These are phyloP conservation scores for Ceratobasidium theobromae DNA, from an alignment of 1,284 basidiomycete genomes.

Conservation along the genomic window DNA sequence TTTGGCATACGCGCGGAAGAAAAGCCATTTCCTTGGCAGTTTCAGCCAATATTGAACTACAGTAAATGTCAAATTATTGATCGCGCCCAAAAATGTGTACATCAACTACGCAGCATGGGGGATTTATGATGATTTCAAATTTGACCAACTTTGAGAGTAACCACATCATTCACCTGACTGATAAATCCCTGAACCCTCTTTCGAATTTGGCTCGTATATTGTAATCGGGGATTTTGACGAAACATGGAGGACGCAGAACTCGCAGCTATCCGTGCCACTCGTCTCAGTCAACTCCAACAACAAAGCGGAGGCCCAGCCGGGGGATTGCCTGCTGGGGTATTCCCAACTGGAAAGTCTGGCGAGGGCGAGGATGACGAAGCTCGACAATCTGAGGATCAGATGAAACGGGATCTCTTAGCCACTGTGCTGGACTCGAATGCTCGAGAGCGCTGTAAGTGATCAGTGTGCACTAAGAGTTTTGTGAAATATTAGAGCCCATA, in stretches of 20 bases:
- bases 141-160: no score
- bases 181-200: no score
- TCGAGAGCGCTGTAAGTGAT: conserved; percentile 81
- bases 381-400: conserved; percentile 57
- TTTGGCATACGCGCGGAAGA: no score
- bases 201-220: not conserved
- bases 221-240: not conserved
- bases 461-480: not conserved
- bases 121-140: no score
- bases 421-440: conserved; percentile 86
- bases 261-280: conserved; percentile 50
- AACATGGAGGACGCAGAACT: conserved; percentile 48
- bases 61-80: no score
- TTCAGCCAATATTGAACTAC: no score
- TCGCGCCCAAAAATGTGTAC: no score
- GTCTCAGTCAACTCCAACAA: conserved; percentile 47
- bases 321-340: not conserved
- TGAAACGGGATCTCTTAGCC: conserved; percentile 79
- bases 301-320: conserved; percentile 32
- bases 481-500: not conserved
- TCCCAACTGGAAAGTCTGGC: conserved; percentile 16
- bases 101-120: no score
- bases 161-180: no score
- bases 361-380: conserved; percentile 44
- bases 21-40: no score